These are phyloP conservation scores for Colletotrichum limetticola DNA, from an alignment of 2,329 filamentous ascomycete genomes.

Conservation along the genomic window DNA sequence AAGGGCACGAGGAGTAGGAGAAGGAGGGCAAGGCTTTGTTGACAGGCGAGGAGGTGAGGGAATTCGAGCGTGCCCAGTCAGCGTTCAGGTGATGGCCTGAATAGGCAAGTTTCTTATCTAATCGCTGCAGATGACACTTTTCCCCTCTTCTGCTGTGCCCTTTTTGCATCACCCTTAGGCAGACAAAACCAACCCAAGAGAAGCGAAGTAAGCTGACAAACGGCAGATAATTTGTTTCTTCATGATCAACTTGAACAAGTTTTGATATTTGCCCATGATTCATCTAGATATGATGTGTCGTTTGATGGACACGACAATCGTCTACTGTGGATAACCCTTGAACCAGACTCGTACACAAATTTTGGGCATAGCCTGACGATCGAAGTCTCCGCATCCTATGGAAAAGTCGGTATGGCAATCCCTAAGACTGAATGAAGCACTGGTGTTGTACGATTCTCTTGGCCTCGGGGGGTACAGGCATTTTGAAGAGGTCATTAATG, in stretches of 20 bases:
- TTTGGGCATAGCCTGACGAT: not conserved
- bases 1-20: not conserved
- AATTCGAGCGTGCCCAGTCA: slow-evolving; percentile 28
- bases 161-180: not conserved
- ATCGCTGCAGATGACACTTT: slow-evolving; percentile 4
- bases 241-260: not conserved
- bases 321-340: not conserved
- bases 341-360: not conserved
- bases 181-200: not conserved
- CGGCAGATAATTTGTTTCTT: not conserved
- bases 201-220: not conserved
- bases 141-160: not conserved
- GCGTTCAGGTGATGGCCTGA: slow-evolving; percentile 23
- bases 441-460: not conserved
- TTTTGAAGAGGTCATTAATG: slow-evolving; percentile 3
- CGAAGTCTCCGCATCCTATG: not conserved
- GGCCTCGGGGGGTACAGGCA: not conserved
- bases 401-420: not conserved
- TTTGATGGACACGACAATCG: not conserved
- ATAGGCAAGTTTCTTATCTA: slow-evolving; percentile 35
- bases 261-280: not conserved
- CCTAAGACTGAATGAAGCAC: slow-evolving; percentile 14
- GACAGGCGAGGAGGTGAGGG: not conserved
- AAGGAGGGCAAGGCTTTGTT: not conserved
- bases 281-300: not conserved